Percentiles rank a stretch among this genome's conserved stretches.
phyloP scores from a whole-genome alignment of 768 basidiomycete species.

The Lactarius deliciosus region DNA sequence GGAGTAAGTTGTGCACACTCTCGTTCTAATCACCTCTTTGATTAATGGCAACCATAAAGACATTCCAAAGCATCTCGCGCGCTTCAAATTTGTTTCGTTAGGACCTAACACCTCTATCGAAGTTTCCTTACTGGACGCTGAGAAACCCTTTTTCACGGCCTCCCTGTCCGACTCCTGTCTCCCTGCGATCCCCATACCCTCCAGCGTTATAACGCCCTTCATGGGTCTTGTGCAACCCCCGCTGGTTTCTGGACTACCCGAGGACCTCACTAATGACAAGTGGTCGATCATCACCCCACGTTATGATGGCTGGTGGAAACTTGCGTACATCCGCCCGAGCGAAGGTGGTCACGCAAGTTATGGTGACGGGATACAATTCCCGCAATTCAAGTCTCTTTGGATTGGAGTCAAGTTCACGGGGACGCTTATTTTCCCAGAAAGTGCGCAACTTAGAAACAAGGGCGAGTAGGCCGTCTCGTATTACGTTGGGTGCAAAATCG shows the following conservation, averaged over 20 bases:
- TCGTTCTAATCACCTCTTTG: no score
- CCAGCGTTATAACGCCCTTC: slow-evolving; percentile 5
- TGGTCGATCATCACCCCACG: slow-evolving; percentile 14
- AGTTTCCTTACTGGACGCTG: slow-evolving; percentile 5
- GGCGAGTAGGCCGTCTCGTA: not conserved
- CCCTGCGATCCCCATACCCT: slow-evolving; percentile 15
- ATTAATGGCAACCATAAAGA: slow-evolving; percentile 1
- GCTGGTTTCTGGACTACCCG: not conserved
- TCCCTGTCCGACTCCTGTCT: slow-evolving; percentile 19
- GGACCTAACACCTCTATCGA: slow-evolving; percentile 1
- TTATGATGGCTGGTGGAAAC: slow-evolving; percentile 16
- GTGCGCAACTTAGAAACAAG: not conserved
- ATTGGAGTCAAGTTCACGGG: slow-evolving; percentile 23
- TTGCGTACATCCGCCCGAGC: slow-evolving; percentile 18
- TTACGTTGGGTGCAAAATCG: not conserved
- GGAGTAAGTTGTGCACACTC: slow-evolving; percentile 15
- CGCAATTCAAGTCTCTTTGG: slow-evolving; percentile 10
- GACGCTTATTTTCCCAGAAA: not conserved
- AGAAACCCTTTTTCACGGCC: slow-evolving; percentile 25
- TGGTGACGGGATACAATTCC: slow-evolving; percentile 24
- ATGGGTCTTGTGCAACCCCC: slow-evolving; percentile 19
- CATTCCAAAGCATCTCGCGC: slow-evolving; percentile 22
- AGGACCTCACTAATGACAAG: slow-evolving; percentile 2
- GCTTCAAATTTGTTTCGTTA: slow-evolving; percentile 14
- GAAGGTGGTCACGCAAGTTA: slow-evolving; percentile 3